phyloP scores from a whole-genome alignment of 768 basidiomycete species.

The Lactarius hengduanensis region DNA sequence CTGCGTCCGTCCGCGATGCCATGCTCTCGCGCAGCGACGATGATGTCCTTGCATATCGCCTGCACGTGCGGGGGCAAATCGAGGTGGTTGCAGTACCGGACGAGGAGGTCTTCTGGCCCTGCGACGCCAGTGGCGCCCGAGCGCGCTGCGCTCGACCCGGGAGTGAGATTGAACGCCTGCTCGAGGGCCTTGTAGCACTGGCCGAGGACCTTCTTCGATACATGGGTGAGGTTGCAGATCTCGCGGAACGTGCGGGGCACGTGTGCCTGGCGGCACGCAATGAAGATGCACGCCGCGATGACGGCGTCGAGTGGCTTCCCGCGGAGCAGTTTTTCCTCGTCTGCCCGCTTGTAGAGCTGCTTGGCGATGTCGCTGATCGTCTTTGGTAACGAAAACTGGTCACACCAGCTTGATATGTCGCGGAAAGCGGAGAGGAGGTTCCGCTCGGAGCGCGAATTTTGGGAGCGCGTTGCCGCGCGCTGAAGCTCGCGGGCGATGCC shows the following conservation, averaged over 20 bases:
- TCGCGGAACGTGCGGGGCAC: constrained; percentile 96
- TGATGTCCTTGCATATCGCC: constrained; percentile 79
- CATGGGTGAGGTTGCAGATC: constrained; percentile 89
- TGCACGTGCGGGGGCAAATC: constrained; percentile 82
- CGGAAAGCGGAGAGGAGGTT: constrained; percentile 87
- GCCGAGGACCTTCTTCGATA: constrained; percentile 93
- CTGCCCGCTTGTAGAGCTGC: constrained; percentile 94
- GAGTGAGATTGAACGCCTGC: constrained; percentile 82
- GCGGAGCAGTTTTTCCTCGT: constrained; percentile 90
- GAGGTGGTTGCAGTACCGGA: constrained; percentile 93
- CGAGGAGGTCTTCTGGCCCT: constrained; percentile 82
- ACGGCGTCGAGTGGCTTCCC: constrained; percentile 92
- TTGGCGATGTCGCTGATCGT: constrained; percentile 95
- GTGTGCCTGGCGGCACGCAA: constrained; percentile 92
- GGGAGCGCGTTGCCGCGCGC: constrained; percentile 82
- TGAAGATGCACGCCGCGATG: constrained; percentile 97
- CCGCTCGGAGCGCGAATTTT: constrained; percentile 76
- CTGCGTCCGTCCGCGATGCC: constrained; percentile 92
- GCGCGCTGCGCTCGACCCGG: constrained; percentile 62
- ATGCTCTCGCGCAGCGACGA: constrained; percentile 72
- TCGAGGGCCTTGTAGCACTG: constrained; percentile 71
- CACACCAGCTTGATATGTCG: constrained; percentile 92
- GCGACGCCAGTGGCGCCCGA: constrained; percentile 41
- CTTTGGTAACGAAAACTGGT: constrained; percentile 91
- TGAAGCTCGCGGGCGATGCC: constrained; percentile 91